Base-by-base conservation (phyloP, 768 basidiomycete species). In the Lactarius sanguifluus region DNA sequence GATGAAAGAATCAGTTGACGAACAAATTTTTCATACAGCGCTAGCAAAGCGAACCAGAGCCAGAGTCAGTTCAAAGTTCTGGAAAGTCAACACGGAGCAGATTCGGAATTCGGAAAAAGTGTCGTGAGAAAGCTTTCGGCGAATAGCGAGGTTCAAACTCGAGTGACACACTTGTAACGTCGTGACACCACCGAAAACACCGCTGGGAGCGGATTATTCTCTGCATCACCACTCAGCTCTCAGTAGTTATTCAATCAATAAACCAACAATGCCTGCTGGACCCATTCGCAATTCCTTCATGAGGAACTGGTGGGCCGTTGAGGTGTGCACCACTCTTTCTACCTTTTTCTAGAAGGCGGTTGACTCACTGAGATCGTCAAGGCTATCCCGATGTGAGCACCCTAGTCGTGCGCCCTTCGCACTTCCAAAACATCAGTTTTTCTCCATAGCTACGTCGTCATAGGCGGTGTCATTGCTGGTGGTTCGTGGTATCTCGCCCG, bases 391-490 rank as follows among this genome's bases (percentile, higher is more conserved):
- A 69, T 71, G 70, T 71, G 45, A 64, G 70, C 36, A 23, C 54
- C 18, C 2, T 58, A 18, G 9, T 52, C 30, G 30, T 30, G 34
- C 23, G 1, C 7, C 41, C 8, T 1, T n/a, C 28, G 25, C 9
- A 6, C 25, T 15, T 52, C 41, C 54, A 32, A 32, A 25, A 36
- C 10, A 40, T 64, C 23, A 30, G 55, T 41, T 50, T 16, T 34
- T 64, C 59, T 23, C 1, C 36, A 2, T 57, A 86, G 82, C 61
- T 83, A 82, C 64, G 77, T 75, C 67, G 77, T 87, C 72, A 79
- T 86, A 43, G 85, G 84, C 55, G 56, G 80, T 43, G 80, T 75
- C 45, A 73, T 80, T 41, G 73, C 69, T 28, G 82, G 82, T 58
- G 79, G 79, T 5, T 57, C 69, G 25, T 82, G 78, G 80, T 83